A percentile compares a stretch with the other conserved stretches of the same genome.
phyloP scores from a whole-genome alignment of 306 rosid species.

The Cicer cuneatum region DNA sequence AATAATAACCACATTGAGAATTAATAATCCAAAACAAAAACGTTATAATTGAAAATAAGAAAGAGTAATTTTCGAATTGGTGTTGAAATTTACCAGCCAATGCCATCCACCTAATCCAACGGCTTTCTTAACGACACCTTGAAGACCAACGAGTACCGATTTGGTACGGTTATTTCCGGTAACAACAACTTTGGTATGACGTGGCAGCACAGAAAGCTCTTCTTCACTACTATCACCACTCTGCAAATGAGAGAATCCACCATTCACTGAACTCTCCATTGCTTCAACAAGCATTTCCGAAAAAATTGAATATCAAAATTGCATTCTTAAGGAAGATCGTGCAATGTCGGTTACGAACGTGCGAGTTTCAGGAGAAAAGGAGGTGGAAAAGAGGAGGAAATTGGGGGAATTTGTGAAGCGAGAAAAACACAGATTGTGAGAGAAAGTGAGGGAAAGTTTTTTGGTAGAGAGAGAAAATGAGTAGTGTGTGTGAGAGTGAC shows the following conservation, averaged over 20 bases:
- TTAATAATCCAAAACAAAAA: no score
- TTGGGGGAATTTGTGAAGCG: conserved; percentile 56
- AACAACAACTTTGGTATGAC: conserved; percentile 97
- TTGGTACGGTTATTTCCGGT: conserved; percentile 98
- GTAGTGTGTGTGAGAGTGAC: conserved; percentile 59
- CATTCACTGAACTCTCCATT: conserved; percentile 84
- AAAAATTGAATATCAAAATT: conserved; percentile 38
- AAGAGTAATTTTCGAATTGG: neutral
- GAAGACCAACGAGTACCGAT: conserved; percentile 97
- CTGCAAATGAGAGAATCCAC: conserved; percentile 88
- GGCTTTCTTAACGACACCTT: conserved; percentile 97
- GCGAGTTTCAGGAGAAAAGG: conserved; percentile 51
- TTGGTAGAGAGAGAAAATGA: conserved; percentile 43
- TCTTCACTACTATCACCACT: conserved; percentile 96
- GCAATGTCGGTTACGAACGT: conserved; percentile 53
- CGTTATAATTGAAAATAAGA: neutral
- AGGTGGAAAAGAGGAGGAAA: conserved; percentile 48
- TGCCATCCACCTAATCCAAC: conserved; percentile 99
- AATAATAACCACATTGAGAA: conserved; percentile 34
- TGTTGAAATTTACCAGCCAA: conserved; percentile 81
- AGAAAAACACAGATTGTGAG: conserved; percentile 58
- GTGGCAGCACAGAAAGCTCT: conserved; percentile 95
- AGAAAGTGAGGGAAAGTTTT: conserved; percentile 23
- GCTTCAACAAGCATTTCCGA: conserved; percentile 79
- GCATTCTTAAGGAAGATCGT: conserved; percentile 63